Conservation (phyloP, 176 grass and related monocot species). For the Zizania latifolia region DNA sequence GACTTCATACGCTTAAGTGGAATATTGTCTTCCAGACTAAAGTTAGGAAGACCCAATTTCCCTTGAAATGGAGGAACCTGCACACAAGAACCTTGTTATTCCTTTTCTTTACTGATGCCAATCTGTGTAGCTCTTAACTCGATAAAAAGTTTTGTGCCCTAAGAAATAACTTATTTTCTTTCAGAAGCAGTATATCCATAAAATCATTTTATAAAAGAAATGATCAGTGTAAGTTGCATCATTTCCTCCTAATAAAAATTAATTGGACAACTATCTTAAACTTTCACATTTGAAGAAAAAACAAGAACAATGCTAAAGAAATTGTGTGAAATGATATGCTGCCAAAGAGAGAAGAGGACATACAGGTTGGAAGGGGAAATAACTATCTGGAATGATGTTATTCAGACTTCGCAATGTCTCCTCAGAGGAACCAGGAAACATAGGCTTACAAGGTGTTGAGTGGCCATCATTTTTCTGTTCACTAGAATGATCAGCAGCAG, state of each 20-base stretch:
- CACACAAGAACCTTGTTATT: conserved; percentile 35
- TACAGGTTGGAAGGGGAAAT: conserved; percentile 93
- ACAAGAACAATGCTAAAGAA: too few relatives aligned
- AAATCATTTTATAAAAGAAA: neutral
- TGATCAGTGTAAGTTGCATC: neutral
- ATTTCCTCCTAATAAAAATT: conserved; percentile 7
- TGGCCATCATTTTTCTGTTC: conserved; percentile 34
- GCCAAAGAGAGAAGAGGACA: conserved; percentile 23
- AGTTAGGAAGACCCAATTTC: conserved; percentile 77
- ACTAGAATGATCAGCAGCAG: conserved; percentile 30
- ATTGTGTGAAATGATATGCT: conserved; percentile 2
- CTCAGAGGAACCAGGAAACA: conserved; percentile 42
- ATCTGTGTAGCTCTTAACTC: neutral
- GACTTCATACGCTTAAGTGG: conserved; percentile 53
- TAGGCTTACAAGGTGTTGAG: conserved; percentile 24
- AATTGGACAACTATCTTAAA: conserved; percentile 13
- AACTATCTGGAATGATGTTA: conserved; percentile 62
- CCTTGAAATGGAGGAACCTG: conserved; percentile 86
- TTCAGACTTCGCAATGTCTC: conserved; percentile 55
- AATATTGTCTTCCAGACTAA: conserved; percentile 58
- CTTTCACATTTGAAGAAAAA: too few relatives aligned
- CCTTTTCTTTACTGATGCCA: conserved; percentile 2
- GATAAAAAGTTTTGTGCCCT: neutral
- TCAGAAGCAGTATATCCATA: neutral
- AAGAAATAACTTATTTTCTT: neutral